phyloP scores from a whole-genome alignment of 495 filamentous ascomycete species.

The Elaphomyces granulatus region DNA sequence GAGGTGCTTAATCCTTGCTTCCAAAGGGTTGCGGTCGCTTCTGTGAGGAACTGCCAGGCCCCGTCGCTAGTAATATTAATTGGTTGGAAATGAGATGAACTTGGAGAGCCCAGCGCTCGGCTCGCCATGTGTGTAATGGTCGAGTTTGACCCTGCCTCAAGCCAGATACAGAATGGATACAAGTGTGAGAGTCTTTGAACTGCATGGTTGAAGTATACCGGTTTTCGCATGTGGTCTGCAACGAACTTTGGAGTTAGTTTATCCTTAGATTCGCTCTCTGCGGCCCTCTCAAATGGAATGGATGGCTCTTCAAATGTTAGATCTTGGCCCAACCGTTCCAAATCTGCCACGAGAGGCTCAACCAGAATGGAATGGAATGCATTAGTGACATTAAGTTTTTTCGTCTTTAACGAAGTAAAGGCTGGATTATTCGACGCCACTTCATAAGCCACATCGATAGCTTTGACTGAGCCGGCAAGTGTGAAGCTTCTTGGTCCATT shows the following conservation, averaged over 20 bases:
- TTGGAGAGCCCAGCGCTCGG: conserved; percentile 13
- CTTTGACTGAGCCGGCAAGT: conserved; percentile 25
- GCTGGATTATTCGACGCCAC: conserved; percentile 3
- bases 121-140: conserved; percentile 32
- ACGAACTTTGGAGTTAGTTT: conserved; percentile 25
- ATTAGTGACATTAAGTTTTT: conserved; percentile 30
- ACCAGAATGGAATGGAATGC: conserved; percentile 35
- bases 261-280: conserved; percentile 15
- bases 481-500: conserved; percentile 35
- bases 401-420: conserved; percentile 11
- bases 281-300: conserved; percentile 24
- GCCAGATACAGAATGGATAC: conserved; percentile 24
- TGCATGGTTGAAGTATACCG: conserved; percentile 38
- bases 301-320: conserved; percentile 15
- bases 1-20: conserved; percentile 20
- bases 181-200: conserved; percentile 26
- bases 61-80: conserved; percentile 25
- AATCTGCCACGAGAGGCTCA: conserved; percentile 19
- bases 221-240: conserved; percentile 31
- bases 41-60: conserved; percentile 18
- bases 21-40: conserved; percentile 35
- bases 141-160: conserved; percentile 39
- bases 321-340: conserved; percentile 14
- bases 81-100: conserved; percentile 23
- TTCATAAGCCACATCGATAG: conserved; percentile 15